phyloP scores from a whole-genome alignment of 1,284 basidiomycete genomes.

The Trichosporon sp. region DNA sequence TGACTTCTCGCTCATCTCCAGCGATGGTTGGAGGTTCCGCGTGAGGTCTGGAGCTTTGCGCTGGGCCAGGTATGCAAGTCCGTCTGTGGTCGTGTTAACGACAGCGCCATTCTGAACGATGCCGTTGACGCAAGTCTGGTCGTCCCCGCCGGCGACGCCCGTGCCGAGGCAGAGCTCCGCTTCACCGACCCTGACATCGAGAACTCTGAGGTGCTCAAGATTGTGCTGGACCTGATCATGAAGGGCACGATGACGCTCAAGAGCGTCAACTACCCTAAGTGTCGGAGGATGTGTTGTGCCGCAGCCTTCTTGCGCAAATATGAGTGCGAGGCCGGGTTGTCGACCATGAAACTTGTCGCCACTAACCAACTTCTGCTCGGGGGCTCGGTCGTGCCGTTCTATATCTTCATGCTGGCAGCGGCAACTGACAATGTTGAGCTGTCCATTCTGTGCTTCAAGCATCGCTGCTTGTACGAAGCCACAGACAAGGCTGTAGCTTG shows the following conservation, averaged over 20 bases:
- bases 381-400: neutral
- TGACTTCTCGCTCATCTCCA: neutral
- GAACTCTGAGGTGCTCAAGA: neutral
- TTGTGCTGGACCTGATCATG: neutral
- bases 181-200: neutral
- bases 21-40: neutral
- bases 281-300: neutral
- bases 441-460: neutral
- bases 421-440: neutral
- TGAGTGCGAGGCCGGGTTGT: neutral
- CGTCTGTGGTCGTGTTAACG: neutral
- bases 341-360: neutral
- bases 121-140: neutral
- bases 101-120: neutral
- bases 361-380: neutral
- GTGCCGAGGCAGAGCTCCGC: neutral
- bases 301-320: neutral
- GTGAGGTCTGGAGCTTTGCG: neutral
- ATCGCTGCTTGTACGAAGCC: neutral
- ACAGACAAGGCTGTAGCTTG: too few species aligned
- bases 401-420: neutral
- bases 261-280: neutral
- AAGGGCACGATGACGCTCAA: neutral
- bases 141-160: neutral
- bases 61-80: neutral